Evolutionary conservation across 371 early-diverging fungal genomes (phyloP), one percentile per base, ranked within the genome.

Genomic region (Rhizopus delemar): DNA sequence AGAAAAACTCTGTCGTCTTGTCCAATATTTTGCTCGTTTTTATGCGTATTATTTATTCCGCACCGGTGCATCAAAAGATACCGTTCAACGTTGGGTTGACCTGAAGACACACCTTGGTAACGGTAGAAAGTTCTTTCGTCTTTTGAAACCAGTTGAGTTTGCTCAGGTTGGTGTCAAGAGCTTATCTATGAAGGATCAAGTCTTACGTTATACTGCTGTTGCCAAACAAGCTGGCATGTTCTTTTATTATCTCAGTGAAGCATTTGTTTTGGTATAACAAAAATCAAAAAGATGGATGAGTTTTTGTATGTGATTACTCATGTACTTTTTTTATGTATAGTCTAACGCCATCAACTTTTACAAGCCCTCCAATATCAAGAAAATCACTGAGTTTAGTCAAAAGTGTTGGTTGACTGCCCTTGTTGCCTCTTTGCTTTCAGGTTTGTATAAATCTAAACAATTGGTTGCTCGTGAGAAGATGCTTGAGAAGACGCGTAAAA

Each of bases 21-120:
- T 90, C 0, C 93, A 93, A 68, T 91, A 91, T 77, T 85, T 90
- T 74, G 79, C 89, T 8, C 87, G 77, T 28, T 84, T 80, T 48
- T 84, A 84, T 54, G 83, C 77, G 46, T 86, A 80, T 73, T 82
- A 84, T 55, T 66, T 80, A 46, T 41, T 65, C 62, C 69, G 80
- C 54, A 71, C 60, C 34, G 88, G 84, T 41, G 76, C 81, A 46
- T 68, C 79, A 48, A 78, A 86, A 53, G 80, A 77, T 15, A 70
- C 66, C 2, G 62, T 87, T 34, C 76, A 71, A 41, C 83, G 87
- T 41, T 81, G 86, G 65, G 65, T 62, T 13, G 77, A 80, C 51
- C 78, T 90, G 46, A 78, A 78, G 60, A 78, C 73, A 35, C 73
- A 79, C 41, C 69, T 89, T 51, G 81, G 70, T 38, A 73, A 86